Conservation (phyloP, 768 basidiomycete species). For the Lactifluus volemus region DNA sequence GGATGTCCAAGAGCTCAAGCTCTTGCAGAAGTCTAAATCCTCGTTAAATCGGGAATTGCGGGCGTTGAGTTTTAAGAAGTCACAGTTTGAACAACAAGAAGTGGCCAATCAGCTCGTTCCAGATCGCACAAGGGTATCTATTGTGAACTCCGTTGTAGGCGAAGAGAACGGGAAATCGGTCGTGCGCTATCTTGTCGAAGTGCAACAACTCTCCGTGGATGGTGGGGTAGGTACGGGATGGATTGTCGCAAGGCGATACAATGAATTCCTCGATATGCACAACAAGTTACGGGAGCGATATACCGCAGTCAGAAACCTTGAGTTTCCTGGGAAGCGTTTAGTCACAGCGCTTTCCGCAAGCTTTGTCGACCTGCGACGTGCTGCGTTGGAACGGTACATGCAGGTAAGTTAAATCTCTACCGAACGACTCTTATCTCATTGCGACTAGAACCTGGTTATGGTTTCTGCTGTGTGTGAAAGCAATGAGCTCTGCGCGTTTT, state of each 20-base stretch:
- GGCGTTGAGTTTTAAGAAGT: conserved; percentile 80
- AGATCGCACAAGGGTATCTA: conserved; percentile 73
- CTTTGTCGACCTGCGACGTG: conserved; percentile 75
- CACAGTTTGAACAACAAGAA: conserved; percentile 92
- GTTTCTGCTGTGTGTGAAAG: conserved; percentile 75
- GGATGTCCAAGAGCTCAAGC: conserved; percentile 73
- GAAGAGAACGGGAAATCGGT: conserved; percentile 87
- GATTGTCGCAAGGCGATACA: conserved; percentile 90
- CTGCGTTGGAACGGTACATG: conserved; percentile 80
- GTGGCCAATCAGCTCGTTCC: conserved; percentile 81
- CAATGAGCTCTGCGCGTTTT: conserved; percentile 71
- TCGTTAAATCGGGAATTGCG: conserved; percentile 77
- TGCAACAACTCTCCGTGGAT: conserved; percentile 78
- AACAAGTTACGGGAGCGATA: conserved; percentile 76
- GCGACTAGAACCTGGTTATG: conserved; percentile 54
- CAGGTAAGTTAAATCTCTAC: conserved; percentile 46
- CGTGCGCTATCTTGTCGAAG: conserved; percentile 85
- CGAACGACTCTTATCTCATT: not conserved
- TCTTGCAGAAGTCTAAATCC: conserved; percentile 75
- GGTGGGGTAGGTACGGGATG: conserved; percentile 79
- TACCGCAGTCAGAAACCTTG: conserved; percentile 54
- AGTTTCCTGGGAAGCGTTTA: conserved; percentile 91
- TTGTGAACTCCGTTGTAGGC: conserved; percentile 73
- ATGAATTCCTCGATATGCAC: conserved; percentile 89
- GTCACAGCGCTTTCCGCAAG: conserved; percentile 81